Evolutionary conservation across 2,329 filamentous ascomycete species (phyloP).

Genomic region (Colletotrichum filicis): DNA sequence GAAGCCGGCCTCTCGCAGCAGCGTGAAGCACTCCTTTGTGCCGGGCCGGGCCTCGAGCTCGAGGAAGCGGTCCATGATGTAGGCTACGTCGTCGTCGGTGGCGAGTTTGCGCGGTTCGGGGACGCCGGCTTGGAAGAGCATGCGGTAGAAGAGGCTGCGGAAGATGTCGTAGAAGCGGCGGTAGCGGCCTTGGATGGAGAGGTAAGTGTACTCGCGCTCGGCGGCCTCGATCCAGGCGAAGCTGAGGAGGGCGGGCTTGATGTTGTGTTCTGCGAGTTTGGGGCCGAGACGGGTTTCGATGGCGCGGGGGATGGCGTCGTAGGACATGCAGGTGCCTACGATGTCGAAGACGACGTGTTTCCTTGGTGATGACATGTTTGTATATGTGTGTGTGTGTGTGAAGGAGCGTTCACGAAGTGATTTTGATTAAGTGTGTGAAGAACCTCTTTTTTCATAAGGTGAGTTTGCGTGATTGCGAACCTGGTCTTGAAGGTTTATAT

Average conservation of each 20-base stretch:
- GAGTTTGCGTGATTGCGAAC: neutral
- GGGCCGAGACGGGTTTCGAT: conserved; percentile 54
- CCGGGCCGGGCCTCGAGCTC: conserved; percentile 51
- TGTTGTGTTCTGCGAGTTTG: conserved; percentile 48
- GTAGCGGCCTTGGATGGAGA: conserved; percentile 56
- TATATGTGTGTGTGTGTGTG: neutral
- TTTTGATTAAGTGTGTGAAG: too few relatives aligned
- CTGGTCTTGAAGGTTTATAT: neutral
- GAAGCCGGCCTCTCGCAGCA: conserved; percentile 57
- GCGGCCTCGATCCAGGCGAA: conserved; percentile 58
- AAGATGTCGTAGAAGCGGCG: conserved; percentile 55
- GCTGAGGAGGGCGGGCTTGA: conserved; percentile 55
- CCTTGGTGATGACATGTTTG: conserved; percentile 6
- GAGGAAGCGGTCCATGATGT: conserved; percentile 51
- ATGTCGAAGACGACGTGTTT: conserved; percentile 63
- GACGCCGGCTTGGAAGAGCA: conserved; percentile 56
- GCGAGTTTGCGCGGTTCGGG: conserved; percentile 52
- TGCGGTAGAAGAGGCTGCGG: conserved; percentile 58
- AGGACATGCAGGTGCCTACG: conserved; percentile 62
- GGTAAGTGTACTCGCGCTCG: conserved; percentile 61
- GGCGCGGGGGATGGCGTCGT: conserved; percentile 53
- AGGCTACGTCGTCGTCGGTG: conserved; percentile 53
- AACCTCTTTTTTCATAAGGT: neutral
- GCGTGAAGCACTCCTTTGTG: conserved; percentile 52
- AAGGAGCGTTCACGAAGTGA: neutral